A percentile compares a stretch with the other conserved stretches of the same genome.
Evolutionary conservation across 495 filamentous ascomycete genomes (phyloP).

Genomic region (Talaromyces trachyspermus): DNA sequence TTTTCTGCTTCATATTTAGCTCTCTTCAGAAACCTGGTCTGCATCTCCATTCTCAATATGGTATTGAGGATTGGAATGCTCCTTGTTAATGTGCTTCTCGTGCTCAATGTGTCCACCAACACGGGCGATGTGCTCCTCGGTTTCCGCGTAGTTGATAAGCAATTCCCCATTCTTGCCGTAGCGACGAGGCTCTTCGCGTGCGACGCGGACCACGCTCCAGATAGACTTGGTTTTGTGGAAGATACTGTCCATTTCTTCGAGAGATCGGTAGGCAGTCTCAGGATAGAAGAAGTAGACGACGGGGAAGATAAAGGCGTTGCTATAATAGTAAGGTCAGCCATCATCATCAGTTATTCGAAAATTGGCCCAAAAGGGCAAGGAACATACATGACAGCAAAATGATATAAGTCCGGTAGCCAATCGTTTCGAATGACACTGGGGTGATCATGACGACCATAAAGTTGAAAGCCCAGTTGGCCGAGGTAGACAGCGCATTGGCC

Average conservation of each 20-base stretch:
- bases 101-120: constrained; percentile 18
- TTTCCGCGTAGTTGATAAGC: constrained; percentile 52
- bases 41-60: constrained; percentile 23
- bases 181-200: constrained; percentile 53
- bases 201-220: constrained; percentile 54
- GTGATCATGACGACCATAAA: constrained; percentile 66
- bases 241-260: constrained; percentile 71
- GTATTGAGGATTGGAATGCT: constrained; percentile 7
- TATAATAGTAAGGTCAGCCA: constrained; percentile 12
- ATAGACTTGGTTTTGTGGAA: constrained; percentile 54
- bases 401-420: constrained; percentile 65
- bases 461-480: constrained; percentile 41
- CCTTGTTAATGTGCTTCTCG: constrained; percentile 18
- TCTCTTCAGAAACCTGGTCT: constrained; percentile 1
- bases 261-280: constrained; percentile 63
- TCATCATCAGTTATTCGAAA: background rate
- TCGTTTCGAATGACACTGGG: constrained; percentile 59
- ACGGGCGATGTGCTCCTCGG: constrained; percentile 33
- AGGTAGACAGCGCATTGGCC: constrained; percentile 64
- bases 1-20: background rate
- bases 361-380: constrained; percentile 9
- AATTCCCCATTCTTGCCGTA: constrained; percentile 67
- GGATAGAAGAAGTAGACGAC: constrained; percentile 70
- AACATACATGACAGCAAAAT: constrained; percentile 63
- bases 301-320: constrained; percentile 64